These are phyloP conservation scores for Leccinum sublutescens DNA, from an alignment of 768 basidiomycete species.

Conservation along the genomic window DNA sequence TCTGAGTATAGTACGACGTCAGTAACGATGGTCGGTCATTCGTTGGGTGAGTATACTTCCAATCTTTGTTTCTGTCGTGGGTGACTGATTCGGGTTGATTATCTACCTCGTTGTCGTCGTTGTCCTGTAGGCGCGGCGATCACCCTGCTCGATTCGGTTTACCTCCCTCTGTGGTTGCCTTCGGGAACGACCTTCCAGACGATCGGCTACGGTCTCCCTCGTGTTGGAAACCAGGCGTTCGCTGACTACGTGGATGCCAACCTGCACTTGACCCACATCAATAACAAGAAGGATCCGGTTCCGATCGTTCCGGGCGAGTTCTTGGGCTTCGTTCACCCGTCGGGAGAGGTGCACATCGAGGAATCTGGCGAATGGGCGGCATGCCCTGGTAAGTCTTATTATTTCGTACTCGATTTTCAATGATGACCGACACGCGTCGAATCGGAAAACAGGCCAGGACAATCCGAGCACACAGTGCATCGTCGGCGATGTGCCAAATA, in stretches of 20 bases:
- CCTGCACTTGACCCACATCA: constrained; percentile 49
- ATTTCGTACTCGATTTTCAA: not conserved
- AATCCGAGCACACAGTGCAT: constrained; percentile 43
- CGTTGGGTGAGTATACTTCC: constrained; percentile 30
- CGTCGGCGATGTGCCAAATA: constrained; percentile 32
- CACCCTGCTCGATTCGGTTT: constrained; percentile 16
- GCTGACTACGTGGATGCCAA: constrained; percentile 31
- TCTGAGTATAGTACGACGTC: constrained; percentile 32
- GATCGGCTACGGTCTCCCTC: constrained; percentile 24
- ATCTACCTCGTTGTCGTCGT: not conserved
- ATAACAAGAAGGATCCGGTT: constrained; percentile 45
- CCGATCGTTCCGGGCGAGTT: constrained; percentile 36
- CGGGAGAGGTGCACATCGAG: constrained; percentile 45
- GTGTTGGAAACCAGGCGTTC: not conserved
- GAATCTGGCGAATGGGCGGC: constrained; percentile 48
- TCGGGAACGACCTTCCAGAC: not conserved
- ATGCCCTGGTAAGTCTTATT: constrained; percentile 44
- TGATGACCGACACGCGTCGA: not conserved
- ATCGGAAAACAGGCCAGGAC: constrained; percentile 49
- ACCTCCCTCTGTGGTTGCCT: not conserved
- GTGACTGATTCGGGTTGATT: not conserved
- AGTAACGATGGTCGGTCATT: constrained; percentile 48
- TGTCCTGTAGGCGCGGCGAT: constrained; percentile 34
- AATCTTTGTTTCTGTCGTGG: no score
- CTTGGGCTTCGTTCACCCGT: constrained; percentile 41